A percentile compares a stretch with the other conserved stretches of the same genome.
Evolutionary conservation across 495 filamentous ascomycete species (phyloP).

Genomic region (Talaromyces proteolyticus): DNA sequence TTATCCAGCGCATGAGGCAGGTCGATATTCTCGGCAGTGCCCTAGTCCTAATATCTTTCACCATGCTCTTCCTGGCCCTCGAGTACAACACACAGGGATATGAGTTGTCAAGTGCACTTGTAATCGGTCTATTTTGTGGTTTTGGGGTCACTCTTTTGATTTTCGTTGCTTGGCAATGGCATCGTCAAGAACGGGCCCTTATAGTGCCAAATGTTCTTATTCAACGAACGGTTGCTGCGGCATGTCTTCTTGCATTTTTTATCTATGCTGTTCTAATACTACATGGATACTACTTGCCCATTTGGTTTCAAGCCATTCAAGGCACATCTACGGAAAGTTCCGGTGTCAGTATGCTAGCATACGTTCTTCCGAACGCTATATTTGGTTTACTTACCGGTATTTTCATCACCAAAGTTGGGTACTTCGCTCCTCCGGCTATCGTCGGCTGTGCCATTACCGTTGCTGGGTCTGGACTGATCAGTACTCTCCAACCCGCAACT

Average conservation of each 20-base stretch:
- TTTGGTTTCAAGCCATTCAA: slow-evolving; percentile 7
- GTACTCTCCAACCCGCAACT: slow-evolving; percentile 45
- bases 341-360: slow-evolving; percentile 6
- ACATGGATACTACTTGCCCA: slow-evolving; percentile 3
- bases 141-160: slow-evolving; percentile 11
- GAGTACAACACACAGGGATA: slow-evolving; percentile 17
- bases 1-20: slow-evolving; percentile 21
- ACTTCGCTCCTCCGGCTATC: slow-evolving; percentile 67
- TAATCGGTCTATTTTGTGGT: slow-evolving; percentile 22
- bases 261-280: slow-evolving; percentile 30
- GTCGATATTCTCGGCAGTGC: slow-evolving; percentile 25
- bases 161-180: slow-evolving; percentile 16
- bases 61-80: slow-evolving; percentile 24
- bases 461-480: slow-evolving; percentile 63
- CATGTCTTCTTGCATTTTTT: slow-evolving; percentile 4
- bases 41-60: slow-evolving; percentile 18
- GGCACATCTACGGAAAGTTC: slow-evolving; percentile 3
- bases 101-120: slow-evolving; percentile 14
- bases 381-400: slow-evolving; percentile 30
- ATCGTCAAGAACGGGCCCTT: slow-evolving; percentile 2
- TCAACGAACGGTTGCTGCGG: slow-evolving; percentile 5
- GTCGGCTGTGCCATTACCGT: slow-evolving; percentile 42
- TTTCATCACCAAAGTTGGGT: slow-evolving; percentile 52
- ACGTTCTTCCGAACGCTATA: slow-evolving; percentile 4
- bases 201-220: slow-evolving; percentile 2